These are phyloP conservation scores for Solanum peruvianum DNA, from an alignment of 257 asterid species.

Conservation along the genomic window DNA sequence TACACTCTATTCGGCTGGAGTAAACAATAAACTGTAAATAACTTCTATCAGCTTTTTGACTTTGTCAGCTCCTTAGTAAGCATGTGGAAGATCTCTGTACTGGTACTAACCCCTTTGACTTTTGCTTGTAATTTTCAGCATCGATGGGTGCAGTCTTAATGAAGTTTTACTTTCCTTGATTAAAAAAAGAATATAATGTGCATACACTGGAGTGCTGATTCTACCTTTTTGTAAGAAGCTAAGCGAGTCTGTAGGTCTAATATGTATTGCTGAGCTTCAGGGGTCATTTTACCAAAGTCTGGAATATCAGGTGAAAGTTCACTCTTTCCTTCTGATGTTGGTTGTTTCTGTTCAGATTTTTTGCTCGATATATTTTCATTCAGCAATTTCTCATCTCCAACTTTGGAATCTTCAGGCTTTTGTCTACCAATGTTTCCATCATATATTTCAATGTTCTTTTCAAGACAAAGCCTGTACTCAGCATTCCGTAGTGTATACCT, in stretches of 20 bases:
- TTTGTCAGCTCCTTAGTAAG: neutral
- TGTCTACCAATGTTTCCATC: slow-evolving; percentile 33
- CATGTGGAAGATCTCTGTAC: neutral
- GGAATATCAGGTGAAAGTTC: slow-evolving; percentile 34
- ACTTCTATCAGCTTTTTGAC: neutral
- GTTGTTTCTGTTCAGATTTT: slow-evolving; percentile 19
- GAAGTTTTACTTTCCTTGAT: neutral
- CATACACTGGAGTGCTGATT: neutral
- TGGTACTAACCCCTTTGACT: neutral
- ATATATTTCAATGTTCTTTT: slow-evolving; percentile 68
- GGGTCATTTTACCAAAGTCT: slow-evolving; percentile 62
- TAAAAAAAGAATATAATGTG: neutral
- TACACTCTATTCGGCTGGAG: neutral
- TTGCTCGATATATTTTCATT: slow-evolving; percentile 8
- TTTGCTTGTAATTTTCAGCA: neutral
- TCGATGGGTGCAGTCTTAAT: neutral
- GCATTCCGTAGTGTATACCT: slow-evolving; percentile 93
- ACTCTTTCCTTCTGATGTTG: slow-evolving; percentile 25
- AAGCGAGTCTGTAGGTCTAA: slow-evolving; percentile 47
- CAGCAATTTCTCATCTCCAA: slow-evolving; percentile 18
- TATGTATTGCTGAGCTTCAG: slow-evolving; percentile 68
- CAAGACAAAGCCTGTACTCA: slow-evolving; percentile 85
- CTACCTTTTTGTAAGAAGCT: slow-evolving; percentile 66
- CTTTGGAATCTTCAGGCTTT: slow-evolving; percentile 21
- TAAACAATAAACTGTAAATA: neutral